Evolutionary conservation across 768 basidiomycete genomes (phyloP).

Genomic region (Pleurotus platypus): DNA sequence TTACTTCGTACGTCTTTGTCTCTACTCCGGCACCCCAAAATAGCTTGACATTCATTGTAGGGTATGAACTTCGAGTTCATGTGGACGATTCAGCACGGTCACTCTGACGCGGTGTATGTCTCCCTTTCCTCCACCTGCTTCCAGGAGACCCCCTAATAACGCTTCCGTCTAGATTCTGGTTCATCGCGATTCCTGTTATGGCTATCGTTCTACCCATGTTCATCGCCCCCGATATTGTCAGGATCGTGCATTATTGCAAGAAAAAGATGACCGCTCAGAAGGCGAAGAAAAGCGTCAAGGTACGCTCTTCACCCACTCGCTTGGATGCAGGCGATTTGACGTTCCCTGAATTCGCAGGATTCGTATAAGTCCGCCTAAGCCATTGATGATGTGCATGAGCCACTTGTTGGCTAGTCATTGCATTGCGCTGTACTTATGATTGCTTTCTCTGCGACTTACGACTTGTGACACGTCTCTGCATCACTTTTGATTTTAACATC

Average conservation of each 20-base stretch:
- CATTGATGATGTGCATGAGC: too few species aligned
- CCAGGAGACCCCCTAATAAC: not conserved
- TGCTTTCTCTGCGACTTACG: too few species aligned
- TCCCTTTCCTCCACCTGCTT: not conserved
- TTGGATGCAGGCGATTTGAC: too few species aligned
- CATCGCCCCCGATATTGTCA: conserved; percentile 49
- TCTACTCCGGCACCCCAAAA: not conserved
- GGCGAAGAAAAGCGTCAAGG: conserved; percentile 34
- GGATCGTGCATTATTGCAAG: conserved; percentile 40
- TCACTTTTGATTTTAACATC: too few species aligned
- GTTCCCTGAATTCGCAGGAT: too few species aligned
- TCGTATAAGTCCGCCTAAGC: too few species aligned
- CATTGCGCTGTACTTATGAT: too few species aligned
- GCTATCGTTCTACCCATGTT: conserved; percentile 53
- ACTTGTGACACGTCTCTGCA: too few species aligned
- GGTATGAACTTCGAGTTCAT: conserved; percentile 60
- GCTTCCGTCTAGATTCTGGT: conserved; percentile 57
- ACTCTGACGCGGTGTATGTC: conserved; percentile 46
- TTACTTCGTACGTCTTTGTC: conserved; percentile 45
- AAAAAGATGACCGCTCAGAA: conserved; percentile 33
- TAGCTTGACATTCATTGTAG: too few species aligned
- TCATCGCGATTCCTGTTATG: conserved; percentile 62
- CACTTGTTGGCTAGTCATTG: too few species aligned
- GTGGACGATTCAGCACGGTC: conserved; percentile 38
- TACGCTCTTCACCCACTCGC: conserved; percentile 13